Evolutionary conservation across 225 moss, liverwort and hornwort species (phyloP).

Genomic region (Neckera pumila): DNA sequence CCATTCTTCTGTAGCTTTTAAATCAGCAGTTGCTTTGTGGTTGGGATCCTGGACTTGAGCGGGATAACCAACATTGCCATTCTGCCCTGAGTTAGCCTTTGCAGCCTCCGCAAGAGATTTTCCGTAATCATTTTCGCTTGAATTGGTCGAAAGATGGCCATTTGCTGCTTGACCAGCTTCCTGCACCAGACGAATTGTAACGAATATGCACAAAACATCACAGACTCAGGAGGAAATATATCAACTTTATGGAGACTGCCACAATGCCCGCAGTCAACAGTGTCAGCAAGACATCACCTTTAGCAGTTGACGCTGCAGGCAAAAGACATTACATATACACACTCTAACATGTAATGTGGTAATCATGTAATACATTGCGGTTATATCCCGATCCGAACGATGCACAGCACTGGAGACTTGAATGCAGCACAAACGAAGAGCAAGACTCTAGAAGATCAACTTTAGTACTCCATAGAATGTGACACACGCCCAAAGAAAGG

Average conservation of each 20-base stretch:
- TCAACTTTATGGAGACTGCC: background rate
- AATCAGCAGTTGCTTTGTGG: constrained; percentile 22
- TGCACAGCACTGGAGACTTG: background rate
- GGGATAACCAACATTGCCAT: constrained; percentile 17
- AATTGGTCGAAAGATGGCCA: constrained; percentile 22
- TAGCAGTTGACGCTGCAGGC: background rate
- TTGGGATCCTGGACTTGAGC: constrained; percentile 13
- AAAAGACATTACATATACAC: background rate
- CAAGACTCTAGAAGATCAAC: background rate
- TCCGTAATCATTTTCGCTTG: constrained; percentile 39
- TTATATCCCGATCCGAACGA: background rate
- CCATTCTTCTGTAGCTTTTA: constrained; percentile 43
- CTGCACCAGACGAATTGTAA: constrained; percentile 24
- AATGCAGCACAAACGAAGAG: background rate
- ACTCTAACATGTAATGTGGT: background rate
- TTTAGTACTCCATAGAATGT: background rate
- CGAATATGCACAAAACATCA: background rate
- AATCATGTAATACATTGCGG: background rate
- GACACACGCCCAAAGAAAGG: background rate
- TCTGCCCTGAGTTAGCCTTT: constrained; percentile 24
- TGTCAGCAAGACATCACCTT: background rate
- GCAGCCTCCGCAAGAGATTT: constrained; percentile 35
- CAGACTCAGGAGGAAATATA: background rate
- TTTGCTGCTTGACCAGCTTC: constrained; percentile 39
- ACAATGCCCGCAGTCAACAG: background rate